Conservation (phyloP, 305 asterid species). For the Striga hermonthica region DNA sequence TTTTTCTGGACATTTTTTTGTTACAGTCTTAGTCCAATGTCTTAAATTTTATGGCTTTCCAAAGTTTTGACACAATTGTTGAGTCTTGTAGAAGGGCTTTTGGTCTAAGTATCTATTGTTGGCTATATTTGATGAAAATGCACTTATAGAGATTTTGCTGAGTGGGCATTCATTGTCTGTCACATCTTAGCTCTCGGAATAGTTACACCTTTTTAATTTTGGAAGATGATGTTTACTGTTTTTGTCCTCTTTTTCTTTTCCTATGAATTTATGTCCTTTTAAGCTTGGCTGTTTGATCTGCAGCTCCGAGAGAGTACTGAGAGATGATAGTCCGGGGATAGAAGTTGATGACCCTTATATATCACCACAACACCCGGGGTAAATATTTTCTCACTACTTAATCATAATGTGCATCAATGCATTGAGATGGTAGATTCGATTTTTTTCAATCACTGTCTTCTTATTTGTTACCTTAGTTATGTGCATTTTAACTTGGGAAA, state of each 20-base stretch:
- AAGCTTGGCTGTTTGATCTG: slow-evolving; percentile 18
- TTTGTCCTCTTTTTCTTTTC: no score
- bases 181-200: no score
- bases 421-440: background rate
- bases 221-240: no score
- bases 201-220: no score
- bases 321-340: slow-evolving; percentile 36
- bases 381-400: slow-evolving; percentile 1
- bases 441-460: background rate
- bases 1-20: no score
- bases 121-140: background rate
- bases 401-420: background rate
- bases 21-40: background rate
- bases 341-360: slow-evolving; percentile 32
- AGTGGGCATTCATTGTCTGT: background rate
- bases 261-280: slow-evolving; percentile 1
- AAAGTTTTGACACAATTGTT: no score
- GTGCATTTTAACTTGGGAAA: no score
- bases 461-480: no score
- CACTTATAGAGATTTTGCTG: background rate
- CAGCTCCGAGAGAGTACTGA: slow-evolving; percentile 42
- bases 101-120: background rate
- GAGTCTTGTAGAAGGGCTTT: no score
- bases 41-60: background rate
- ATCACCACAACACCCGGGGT: slow-evolving; percentile 49